Conservation (phyloP, 2,329 filamentous ascomycete genomes). For the Trichoderma atrobrunneum region DNA sequence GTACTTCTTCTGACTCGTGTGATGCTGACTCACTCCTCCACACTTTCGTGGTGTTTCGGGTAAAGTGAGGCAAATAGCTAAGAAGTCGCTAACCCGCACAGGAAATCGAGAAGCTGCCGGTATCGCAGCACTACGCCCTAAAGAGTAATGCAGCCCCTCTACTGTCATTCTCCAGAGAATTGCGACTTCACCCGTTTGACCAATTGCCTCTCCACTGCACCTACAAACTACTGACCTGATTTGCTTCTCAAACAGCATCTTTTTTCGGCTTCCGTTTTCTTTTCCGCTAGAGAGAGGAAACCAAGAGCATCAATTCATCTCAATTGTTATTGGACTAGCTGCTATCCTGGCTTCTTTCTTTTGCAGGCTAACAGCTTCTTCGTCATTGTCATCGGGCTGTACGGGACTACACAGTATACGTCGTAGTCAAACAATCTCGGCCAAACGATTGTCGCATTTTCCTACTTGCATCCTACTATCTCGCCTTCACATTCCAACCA, state of each 20-base stretch:
- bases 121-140: constrained; percentile 6
- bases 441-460: background rate
- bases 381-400: background rate
- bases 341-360: background rate
- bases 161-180: constrained; percentile 13
- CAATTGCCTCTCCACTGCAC: background rate
- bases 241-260: background rate
- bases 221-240: background rate
- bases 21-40: background rate
- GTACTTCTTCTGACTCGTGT: background rate
- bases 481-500: constrained; percentile 21
- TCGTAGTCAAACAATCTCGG: background rate
- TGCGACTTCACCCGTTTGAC: background rate
- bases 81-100: background rate
- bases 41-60: background rate
- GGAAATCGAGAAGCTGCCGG: background rate
- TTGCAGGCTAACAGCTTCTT: background rate
- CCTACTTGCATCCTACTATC: background rate
- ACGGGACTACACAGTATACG: constrained; percentile 2
- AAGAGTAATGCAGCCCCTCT: constrained; percentile 7
- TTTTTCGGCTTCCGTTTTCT: background rate
- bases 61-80: background rate
- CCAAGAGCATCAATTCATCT: background rate
- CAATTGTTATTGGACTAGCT: background rate
- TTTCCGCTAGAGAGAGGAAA: background rate